Evolutionary conservation across 2,329 filamentous ascomycete genomes (phyloP), one percentile per base, ranked within the genome.

Genomic region (Truncatella angustata): DNA sequence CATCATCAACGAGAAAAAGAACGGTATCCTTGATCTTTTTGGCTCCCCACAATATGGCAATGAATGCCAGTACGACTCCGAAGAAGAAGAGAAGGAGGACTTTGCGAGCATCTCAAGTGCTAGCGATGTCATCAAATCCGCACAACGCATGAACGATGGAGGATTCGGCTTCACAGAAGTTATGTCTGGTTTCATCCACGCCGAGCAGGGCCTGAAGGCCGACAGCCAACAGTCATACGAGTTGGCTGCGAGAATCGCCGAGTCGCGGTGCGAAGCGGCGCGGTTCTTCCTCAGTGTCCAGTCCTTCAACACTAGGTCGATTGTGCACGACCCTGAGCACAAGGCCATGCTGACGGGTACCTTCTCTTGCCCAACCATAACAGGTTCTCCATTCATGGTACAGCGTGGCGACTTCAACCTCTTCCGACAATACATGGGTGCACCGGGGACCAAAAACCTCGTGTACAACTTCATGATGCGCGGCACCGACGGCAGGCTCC

Each of bases 151-250:
- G 47, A 71, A 76, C 28, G 73, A 75, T 9, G 69, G 68, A 39
- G 80, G 81, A 0, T 75, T 85, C 50, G 79, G 78, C 21, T 87
- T 87, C 60, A 80, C 80, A 0, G 84, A 87, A 63, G 77, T 85
- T 52, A 85, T 87, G 82, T 75, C 78, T 6, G 84, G 84, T 9
- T 81, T 79, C 57, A 73, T 88, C 23, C 79, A 84, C 57, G 63
- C 68, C 43, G 72, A 74, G 35, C 62, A 66, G 9, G 67, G 66
- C 24, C 62, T 77, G 36, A 61, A 62, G 5, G 70, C 72, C 9
- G 75, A 80, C 58, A 71, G 74, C 40, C 70, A 69, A 14, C 72
- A 76, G n/a, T 76, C 79, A 2, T 85, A 80, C 60, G 70, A 79
- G 53, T 70, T 77, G 18, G 80, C 80, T 2, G 75, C 75, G 37